Evolutionary conservation across 2,329 filamentous ascomycete species (phyloP), one percentile per base, ranked within the genome.

Genomic region (Teratosphaeria zuluensis): DNA sequence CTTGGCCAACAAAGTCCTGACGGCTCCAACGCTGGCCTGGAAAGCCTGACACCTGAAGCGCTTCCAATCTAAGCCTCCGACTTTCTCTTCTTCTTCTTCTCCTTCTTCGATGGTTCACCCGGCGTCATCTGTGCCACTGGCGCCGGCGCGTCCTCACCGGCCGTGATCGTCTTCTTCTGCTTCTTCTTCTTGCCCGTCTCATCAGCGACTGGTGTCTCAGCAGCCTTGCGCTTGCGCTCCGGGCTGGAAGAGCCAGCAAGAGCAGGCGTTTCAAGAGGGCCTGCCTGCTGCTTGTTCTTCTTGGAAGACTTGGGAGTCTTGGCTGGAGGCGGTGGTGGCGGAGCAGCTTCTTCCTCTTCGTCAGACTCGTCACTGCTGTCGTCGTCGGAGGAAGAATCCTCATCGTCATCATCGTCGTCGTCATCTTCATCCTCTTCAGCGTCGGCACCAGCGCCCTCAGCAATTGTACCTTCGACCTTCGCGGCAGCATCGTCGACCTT

Each of bases 391-490:
- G 30, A 32, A 19, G 52, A 54, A 21, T 19, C n/a, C n/a, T 16
- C n/a, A 51, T 51, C 58, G 1, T 56, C 59, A 30, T 32, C 56
- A 19, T 51, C 58, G 28, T 52, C 48, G 31, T 52, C 56, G 12
- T 64, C 56, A 8, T 55, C 57, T 30, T 56, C 56, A 42, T 72
- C 72, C 6, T 64, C 71, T 16, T 74, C 70, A 54, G 64, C 72
- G 19, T 75, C 70, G 53, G 71, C 73, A 19, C 75, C 75, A 61
- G 76, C 74, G 51, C 74, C 72, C 0, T 78, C 72, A 54, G 30
- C 59, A 31, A 38, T 19, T 21, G 52, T 28, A 16, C 52, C 52
- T 16, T 32, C 58, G n/a, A 48, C 42, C 42, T 56, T 53, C 46
- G 42, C 32, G 7, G 38, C 51, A 8, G 4, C 38, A 12, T 51